Evolutionary conservation across 2,329 filamentous ascomycete genomes (phyloP).

Genomic region (Endoconidiophora laricicola): DNA sequence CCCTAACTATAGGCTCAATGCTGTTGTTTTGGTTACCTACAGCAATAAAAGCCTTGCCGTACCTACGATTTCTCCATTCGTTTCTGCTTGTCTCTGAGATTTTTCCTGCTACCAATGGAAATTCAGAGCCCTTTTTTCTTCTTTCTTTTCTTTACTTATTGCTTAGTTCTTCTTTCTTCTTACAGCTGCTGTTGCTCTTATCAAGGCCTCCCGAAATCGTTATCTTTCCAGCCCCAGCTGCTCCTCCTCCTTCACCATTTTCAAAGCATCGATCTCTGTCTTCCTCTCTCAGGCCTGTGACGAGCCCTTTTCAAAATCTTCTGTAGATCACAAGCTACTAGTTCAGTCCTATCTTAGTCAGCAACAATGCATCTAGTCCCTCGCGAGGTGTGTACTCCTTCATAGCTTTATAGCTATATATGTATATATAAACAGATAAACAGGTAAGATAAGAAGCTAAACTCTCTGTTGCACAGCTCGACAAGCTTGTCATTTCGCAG

Average conservation of each 20-base stretch:
- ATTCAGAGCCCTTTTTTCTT: background rate
- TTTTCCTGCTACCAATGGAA: background rate
- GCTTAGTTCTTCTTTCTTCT: background rate
- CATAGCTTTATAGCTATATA: background rate
- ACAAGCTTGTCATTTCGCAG: slow-evolving; percentile 90
- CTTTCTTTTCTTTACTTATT: slow-evolving; percentile 4
- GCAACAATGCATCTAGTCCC: slow-evolving; percentile 30
- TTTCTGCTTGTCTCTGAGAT: background rate
- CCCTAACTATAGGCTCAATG: no score
- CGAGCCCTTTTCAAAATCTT: background rate
- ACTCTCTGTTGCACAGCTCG: slow-evolving; percentile 41
- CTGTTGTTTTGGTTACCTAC: no score
- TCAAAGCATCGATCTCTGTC: no score
- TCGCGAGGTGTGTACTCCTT: slow-evolving; percentile 26
- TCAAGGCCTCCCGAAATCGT: no score
- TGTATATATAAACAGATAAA: background rate
- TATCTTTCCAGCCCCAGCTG: no score
- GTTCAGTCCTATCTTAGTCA: background rate
- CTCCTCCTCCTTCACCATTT: no score
- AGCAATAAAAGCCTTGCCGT: no score
- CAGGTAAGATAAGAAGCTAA: slow-evolving; percentile 9
- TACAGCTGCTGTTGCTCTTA: no score
- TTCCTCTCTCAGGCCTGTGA: no score
- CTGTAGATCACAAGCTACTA: background rate
- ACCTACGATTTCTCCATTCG: no score